phyloP scores from a whole-genome alignment of 176 grass and related monocot genomes.

The Raddia distichophylla region DNA sequence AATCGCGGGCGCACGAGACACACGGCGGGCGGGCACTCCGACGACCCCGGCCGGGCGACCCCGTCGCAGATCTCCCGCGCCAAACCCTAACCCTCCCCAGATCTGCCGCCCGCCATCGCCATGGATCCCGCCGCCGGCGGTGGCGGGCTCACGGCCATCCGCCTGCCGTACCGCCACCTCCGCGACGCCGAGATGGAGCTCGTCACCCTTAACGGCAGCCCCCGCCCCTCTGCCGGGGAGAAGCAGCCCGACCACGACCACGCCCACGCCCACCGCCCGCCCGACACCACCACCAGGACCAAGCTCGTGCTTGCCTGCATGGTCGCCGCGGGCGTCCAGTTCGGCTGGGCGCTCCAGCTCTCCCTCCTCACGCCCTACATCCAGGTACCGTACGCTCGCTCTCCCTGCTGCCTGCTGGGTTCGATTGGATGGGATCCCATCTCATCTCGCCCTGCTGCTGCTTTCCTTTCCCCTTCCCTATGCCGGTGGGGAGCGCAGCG shows the following conservation, averaged over 20 bases:
- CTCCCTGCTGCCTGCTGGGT: too few species aligned
- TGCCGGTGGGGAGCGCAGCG: neutral
- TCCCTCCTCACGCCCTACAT: slow-evolving; percentile 96
- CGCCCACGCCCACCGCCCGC: neutral
- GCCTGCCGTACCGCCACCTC: slow-evolving; percentile 75
- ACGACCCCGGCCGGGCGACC: too few species aligned
- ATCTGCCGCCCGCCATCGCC: slow-evolving; percentile 54
- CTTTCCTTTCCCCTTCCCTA: neutral
- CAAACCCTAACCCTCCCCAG: neutral
- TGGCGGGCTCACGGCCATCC: slow-evolving; percentile 49
- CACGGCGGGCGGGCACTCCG: too few species aligned
- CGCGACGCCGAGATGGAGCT: slow-evolving; percentile 84
- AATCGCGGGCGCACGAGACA: too few species aligned
- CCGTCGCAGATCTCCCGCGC: slow-evolving; percentile 30
- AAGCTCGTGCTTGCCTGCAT: slow-evolving; percentile 79
- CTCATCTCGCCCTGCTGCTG: neutral
- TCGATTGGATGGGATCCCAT: too few species aligned
- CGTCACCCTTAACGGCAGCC: slow-evolving; percentile 49
- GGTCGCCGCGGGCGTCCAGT: slow-evolving; percentile 96
- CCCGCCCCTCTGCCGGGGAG: slow-evolving; percentile 1
- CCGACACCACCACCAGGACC: slow-evolving; percentile 35
- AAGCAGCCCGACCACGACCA: slow-evolving; percentile 5
- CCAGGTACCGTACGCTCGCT: slow-evolving; percentile 61
- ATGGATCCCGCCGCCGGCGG: slow-evolving; percentile 62
- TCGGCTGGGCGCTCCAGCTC: slow-evolving; percentile 97